Base-by-base conservation (phyloP, 495 filamentous ascomycete genomes). In the Daldinia childiae region DNA sequence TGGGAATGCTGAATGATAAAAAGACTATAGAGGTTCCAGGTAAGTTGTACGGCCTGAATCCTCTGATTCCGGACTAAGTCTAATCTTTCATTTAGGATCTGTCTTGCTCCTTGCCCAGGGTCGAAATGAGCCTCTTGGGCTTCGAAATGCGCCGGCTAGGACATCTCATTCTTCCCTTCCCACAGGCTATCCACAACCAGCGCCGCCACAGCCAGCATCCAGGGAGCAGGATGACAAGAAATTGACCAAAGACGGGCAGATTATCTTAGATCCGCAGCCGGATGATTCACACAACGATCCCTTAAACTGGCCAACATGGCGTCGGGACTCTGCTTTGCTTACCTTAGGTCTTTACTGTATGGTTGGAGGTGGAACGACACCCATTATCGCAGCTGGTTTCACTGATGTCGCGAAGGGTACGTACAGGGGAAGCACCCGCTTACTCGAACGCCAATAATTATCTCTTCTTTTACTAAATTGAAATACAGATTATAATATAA, bases 21-120 rank as follows among this genome's bases (percentile, higher is more conserved):
- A 79, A 90, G 56, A 98, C 95, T 0, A 92, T 96, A 39, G 92
- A 97, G 82, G 95, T 98, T 21, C 95, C 95, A 72, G 95, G 95
- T 94, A 81, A 66, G 87, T 80, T 34, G 19, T 24, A 54, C 24
- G 8, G 14, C 21, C 41, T 39, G 8, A 54, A 57, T 73, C 19
- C 14, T 38, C 36, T 5, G 17, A 48, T 50, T 8, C 14, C 12
- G 3, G 12, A 36, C 2, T 54, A 51, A 50, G 34, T 34, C 71
- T 29, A 64, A 43, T 48, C 41, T 67, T 68, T 15, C 6, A 9
- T n/a, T 11, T 62, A 95, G 93, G 93, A 36, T 95, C 93, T 32
- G 87, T 97, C 51, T 84, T 97, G 29, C 84, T 97, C 5, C 84
- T 97, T 32, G 90, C 92, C 1, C 79, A 84, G 14, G 85, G 92